Conservation (phyloP, 257 asterid species). For the Fraxinus americana region DNA sequence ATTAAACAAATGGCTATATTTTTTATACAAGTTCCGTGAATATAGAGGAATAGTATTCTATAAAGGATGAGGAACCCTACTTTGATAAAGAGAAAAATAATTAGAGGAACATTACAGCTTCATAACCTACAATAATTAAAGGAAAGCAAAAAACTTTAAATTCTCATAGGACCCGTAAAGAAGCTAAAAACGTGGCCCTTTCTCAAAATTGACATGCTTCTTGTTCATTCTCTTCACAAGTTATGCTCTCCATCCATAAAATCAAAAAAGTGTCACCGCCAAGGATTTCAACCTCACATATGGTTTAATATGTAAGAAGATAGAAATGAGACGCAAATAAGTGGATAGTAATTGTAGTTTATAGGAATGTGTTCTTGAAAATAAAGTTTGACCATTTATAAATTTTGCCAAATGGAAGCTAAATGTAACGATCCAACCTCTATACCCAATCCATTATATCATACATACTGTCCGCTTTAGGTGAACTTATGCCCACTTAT, state of each 20-base stretch:
- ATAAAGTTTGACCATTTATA: too few species aligned
- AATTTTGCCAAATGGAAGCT: not conserved
- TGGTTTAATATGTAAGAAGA: too few species aligned
- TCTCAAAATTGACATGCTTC: not conserved
- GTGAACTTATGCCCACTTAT: too few species aligned
- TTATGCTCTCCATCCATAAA: not conserved
- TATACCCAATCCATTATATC: too few species aligned
- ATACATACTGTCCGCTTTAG: too few species aligned
- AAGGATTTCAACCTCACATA: not conserved
- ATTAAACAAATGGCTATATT: not conserved
- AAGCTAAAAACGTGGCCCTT: not conserved
- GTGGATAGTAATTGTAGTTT: too few species aligned
- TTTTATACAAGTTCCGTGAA: not conserved
- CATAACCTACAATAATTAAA: not conserved
- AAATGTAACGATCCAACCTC: not conserved
- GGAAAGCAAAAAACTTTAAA: not conserved
- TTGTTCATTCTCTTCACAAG: not conserved
- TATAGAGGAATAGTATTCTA: not conserved
- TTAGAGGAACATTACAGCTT: not conserved
- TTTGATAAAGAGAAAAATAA: not conserved
- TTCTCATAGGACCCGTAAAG: not conserved
- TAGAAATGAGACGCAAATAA: too few species aligned
- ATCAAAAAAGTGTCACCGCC: not conserved
- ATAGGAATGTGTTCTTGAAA: too few species aligned
- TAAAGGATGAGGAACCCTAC: not conserved